Evolutionary conservation across 805 yeast genomes (phyloP), one percentile per base, ranked within the genome.

Genomic region (Lipomyces yamadae): DNA sequence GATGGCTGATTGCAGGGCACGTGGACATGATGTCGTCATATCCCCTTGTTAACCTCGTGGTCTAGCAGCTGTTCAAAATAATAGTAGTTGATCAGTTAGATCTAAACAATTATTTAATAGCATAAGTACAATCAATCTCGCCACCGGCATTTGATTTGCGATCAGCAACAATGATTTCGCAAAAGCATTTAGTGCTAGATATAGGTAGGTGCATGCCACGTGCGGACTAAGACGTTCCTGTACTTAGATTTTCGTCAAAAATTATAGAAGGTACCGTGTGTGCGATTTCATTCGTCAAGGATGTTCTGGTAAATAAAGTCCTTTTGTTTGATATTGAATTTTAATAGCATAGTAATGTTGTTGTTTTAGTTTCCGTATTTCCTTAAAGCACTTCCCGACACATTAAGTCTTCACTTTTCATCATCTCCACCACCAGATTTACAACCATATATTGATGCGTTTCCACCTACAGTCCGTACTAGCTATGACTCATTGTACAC

Each of bases 201-300:
- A 58, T 63, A 13, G 66, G 66, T 63, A 18, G n/a, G 62, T 32
- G 8, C 11, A 37, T 37, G 4, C 24, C 24, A 24, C 4, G 13
- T 11, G 39, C 39, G 10, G 39, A 13, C 39, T 37, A 4, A 11
- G n/a, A 24, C 24, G 24, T 24, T 24, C 24, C 24, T 24, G 1
- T 24, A 1, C 24, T 24, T 24, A 24, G 24, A 24, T 30, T 11
- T 50, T 15, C 76, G 89, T 1, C 81, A 92, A 4, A 10, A 30
- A 97, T 91, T 72, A 91, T 92, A 45, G 98, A 93, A 75, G 98
- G 98, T 18, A 93, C 98, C 0, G 87, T 93, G 37, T 93, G 98
- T 74, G 93, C 97, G 2, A 92, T 93, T 29, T 83, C 93, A 0
- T 93, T 93, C 74, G 98, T 93, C 54, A 89, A 90, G 72, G 92